Conservation (phyloP, 805 yeast genomes). For the Groenewaldozyma tartarivorans region DNA sequence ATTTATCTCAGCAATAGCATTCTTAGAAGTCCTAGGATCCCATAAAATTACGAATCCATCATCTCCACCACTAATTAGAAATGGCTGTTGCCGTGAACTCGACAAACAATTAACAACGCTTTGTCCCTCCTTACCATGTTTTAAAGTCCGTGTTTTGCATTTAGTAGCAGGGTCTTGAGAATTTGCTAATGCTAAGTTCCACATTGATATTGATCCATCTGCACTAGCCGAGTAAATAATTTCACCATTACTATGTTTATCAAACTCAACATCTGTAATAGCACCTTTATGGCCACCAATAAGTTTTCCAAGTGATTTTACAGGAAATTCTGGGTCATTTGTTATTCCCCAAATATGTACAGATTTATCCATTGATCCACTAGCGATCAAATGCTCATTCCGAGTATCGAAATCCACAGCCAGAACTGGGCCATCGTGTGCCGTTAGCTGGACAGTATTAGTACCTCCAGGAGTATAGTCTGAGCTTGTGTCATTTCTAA, state of each 20-base stretch:
- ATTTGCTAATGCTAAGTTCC: slow-evolving; percentile 24
- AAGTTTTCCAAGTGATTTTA: slow-evolving; percentile 36
- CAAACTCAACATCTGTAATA: slow-evolving; percentile 52
- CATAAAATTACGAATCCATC: slow-evolving; percentile 53
- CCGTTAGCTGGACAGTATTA: too few relatives aligned
- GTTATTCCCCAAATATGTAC: slow-evolving; percentile 37
- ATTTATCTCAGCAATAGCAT: slow-evolving; percentile 26
- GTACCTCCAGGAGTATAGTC: too few relatives aligned
- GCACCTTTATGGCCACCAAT: slow-evolving; percentile 60
- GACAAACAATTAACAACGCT: not conserved
- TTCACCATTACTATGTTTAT: slow-evolving; percentile 29
- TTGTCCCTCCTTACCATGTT: not conserved
- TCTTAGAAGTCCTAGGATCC: slow-evolving; percentile 50
- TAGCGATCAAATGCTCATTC: slow-evolving; percentile 44
- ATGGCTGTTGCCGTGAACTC: not conserved
- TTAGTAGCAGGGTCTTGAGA: not conserved
- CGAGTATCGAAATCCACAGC: slow-evolving; percentile 41
- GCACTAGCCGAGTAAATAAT: slow-evolving; percentile 46
- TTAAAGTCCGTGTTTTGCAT: not conserved
- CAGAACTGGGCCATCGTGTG: slow-evolving; percentile 33
- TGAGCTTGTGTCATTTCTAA: too few relatives aligned
- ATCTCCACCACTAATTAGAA: slow-evolving; percentile 45
- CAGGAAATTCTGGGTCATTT: slow-evolving; percentile 20
- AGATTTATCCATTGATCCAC: slow-evolving; percentile 49
- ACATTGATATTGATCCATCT: slow-evolving; percentile 49